Conservation (phyloP, 805 yeast genomes). For the Pichia gijzeniarum region DNA sequence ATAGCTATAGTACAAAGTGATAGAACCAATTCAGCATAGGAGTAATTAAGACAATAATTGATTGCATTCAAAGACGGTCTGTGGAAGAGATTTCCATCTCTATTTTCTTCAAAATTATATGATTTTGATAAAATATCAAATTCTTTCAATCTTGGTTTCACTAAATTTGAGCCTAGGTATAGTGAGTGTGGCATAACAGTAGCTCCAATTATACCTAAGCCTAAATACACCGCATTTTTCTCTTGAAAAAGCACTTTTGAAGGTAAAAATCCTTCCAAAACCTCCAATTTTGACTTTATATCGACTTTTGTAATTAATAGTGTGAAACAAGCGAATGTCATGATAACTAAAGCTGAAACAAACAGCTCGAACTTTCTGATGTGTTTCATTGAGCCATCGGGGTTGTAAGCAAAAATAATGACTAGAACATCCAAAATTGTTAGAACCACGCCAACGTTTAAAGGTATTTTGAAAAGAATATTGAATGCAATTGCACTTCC, state of each 20-base stretch:
- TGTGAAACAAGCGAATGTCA: constrained; percentile 72
- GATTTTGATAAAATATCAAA: constrained; percentile 45
- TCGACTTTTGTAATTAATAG: constrained; percentile 57
- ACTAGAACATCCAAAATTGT: constrained; percentile 79
- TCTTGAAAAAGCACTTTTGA: constrained; percentile 44
- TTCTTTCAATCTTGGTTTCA: constrained; percentile 75
- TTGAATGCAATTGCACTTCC: constrained; percentile 87
- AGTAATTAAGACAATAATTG: constrained; percentile 60
- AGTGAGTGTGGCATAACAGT: constrained; percentile 94
- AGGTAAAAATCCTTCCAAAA: constrained; percentile 69
- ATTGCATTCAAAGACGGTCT: constrained; percentile 72
- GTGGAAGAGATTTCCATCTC: constrained; percentile 33
- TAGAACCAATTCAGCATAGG: constrained; percentile 62
- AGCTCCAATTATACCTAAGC: constrained; percentile 85
- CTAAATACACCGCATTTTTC: constrained; percentile 62
- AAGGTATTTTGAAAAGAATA: constrained; percentile 68
- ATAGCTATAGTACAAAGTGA: constrained; percentile 76
- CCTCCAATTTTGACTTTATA: constrained; percentile 44
- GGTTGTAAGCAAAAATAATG: constrained; percentile 70
- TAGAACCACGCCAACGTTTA: constrained; percentile 65
- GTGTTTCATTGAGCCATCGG: constrained; percentile 67
- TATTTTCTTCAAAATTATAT: constrained; percentile 12
- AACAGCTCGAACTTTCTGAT: constrained; percentile 73
- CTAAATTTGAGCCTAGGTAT: constrained; percentile 80
- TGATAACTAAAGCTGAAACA: constrained; percentile 62